Base-by-base conservation (phyloP, 306 rosid species). In the Malus fusca region DNA sequence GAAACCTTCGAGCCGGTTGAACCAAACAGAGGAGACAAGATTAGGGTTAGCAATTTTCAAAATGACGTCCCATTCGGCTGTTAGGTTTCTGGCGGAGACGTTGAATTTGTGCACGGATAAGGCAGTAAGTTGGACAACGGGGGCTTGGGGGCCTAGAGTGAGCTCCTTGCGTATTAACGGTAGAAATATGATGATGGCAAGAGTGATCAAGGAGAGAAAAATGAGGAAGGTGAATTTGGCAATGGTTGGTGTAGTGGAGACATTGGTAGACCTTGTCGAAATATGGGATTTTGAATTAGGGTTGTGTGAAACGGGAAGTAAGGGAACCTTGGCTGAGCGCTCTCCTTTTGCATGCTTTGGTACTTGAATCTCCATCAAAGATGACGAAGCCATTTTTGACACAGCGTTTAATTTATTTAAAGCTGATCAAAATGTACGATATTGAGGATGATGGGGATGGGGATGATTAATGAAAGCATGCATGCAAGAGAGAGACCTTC, bases 61-160 rank as follows among this genome's bases (percentile, higher is more conserved):
- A 15, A 18, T 70, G 74, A 70, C 42, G 23, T 70, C 74, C 74
- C 74, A 70, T 70, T 51, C 44, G 43, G 74, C 74, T 5, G 62
- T 51, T 17, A 70, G 14, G 74, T 70, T 30, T 30, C 43, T 70
- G 11, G 51, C 74, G 2, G 74, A 70, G 46, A 70, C 26, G 9
- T 70, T 28, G 60, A 70, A 19, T 11, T 30, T 70, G 28, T 70
- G 74, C 28, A 70, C 18, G 26, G 74, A 28, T 51, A 70, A 51
- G 74, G 46, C 18, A 10, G 44, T 30, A 17, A 70, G 62, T 11
- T 52, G 44, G 21, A 51, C 62, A 5, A 19, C 19, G 6, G 74
- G 74, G 25, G 62, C 28, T 51, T 51, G 26, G 28, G 74, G 74
- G 6, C 74, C 74, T 18, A 70, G 8, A 11, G 44, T 12, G 30